Base-by-base conservation (phyloP, 2,329 filamentous ascomycete genomes). In the Neospermospora avenae region DNA sequence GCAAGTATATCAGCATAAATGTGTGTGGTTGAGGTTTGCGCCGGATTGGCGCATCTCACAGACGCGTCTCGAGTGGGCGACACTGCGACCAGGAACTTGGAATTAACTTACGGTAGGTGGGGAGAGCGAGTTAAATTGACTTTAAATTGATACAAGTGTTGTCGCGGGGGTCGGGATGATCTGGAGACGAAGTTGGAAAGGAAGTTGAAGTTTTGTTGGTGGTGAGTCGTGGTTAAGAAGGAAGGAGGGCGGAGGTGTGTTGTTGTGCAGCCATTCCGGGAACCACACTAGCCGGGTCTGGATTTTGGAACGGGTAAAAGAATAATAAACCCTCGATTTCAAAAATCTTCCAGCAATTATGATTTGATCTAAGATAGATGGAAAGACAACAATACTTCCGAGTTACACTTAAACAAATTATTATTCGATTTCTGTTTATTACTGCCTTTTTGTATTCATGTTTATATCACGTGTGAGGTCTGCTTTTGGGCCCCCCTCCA, bases 71-170 rank as follows among this genome's bases (percentile, higher is more conserved):
- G 35, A 58, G 55, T 39, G 54, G 57, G 42, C 52, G 44, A 57
- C 41, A 53, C 65, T 66, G 65, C 65, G 65, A 65, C 62, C 54
- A 55, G 57, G 60, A 59, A 58, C 54, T 45, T 49, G 59, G 51
- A 53, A 64, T 64, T 62, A 41, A 69, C 69, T 68, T 69, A 70
- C 69, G 35, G 57, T 63, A 62, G 60, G 39, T 11, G 41, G 22
- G 46, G 39, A 46, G 14, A 18, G 46, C 42, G 37, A 51, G 2
- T 51, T 45, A 13, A 22, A 41, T 20, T 25, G 24, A 13, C 18
- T 39, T 58, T 7, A 34, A 31, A 28, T 60, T 64, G 34, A 48
- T 58, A 16, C 31, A 48, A 25, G 13, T 45, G 37, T 59, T 49
- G 63, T 68, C 64, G 64, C 65, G 57, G 45, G 34, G 61, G 55